Conservation (phyloP, 768 basidiomycete species). For the Mycena polygramma region DNA sequence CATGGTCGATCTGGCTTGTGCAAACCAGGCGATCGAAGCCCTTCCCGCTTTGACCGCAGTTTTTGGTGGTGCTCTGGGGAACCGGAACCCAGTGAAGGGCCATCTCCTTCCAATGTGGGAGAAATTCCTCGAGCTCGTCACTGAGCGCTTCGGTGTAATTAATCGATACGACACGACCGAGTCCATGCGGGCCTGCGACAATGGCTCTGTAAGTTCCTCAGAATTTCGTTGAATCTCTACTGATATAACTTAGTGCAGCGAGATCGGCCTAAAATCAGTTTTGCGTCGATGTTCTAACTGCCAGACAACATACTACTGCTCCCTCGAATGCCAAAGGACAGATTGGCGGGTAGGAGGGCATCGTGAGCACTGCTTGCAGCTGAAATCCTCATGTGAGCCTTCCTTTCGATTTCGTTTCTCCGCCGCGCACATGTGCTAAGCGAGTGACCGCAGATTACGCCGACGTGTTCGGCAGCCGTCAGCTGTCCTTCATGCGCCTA, state of each 20-base stretch:
- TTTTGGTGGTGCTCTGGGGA: neutral
- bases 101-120: neutral
- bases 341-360: neutral
- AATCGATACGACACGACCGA: neutral
- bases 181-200: neutral
- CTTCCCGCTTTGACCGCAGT: too few relatives aligned
- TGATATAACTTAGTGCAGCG: neutral
- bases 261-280: neutral
- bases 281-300: neutral
- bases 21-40: too few relatives aligned
- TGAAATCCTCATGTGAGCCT: neutral
- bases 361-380: neutral
- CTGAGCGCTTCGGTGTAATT: neutral
- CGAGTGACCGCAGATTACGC: neutral
- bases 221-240: neutral
- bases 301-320: neutral
- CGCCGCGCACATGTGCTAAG: neutral
- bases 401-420: too few relatives aligned
- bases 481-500: conserved; percentile 5
- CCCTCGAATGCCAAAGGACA: neutral
- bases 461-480: neutral
- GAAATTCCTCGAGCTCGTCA: neutral
- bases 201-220: neutral
- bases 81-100: neutral
- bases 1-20: neutral